Evolutionary conservation across 2,329 filamentous ascomycete genomes (phyloP).

Genomic region (Zymoseptoria tritici): DNA sequence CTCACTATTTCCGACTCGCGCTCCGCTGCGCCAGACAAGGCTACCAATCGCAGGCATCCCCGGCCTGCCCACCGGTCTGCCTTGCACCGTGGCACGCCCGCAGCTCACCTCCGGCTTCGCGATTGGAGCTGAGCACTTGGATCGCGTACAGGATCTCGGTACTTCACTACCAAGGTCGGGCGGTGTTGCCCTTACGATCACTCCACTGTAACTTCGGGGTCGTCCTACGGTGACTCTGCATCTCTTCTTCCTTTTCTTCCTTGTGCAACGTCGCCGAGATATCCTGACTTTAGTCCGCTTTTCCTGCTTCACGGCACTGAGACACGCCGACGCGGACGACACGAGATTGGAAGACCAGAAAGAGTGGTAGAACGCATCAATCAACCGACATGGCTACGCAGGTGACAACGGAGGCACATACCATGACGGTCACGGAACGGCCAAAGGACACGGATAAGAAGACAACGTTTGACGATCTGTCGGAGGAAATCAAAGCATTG

Average conservation of each 20-base stretch:
- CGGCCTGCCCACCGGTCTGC: neutral
- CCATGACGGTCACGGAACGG: neutral
- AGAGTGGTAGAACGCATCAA: neutral
- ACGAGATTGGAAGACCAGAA: neutral
- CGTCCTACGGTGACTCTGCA: neutral
- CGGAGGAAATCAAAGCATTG: slow-evolving; percentile 20
- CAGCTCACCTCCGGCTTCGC: neutral
- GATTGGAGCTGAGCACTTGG: neutral
- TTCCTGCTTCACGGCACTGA: neutral
- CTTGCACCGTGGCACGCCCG: neutral
- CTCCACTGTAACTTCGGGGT: neutral
- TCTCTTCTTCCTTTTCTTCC: neutral
- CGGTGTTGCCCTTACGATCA: neutral
- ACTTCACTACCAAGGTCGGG: neutral
- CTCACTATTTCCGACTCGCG: neutral
- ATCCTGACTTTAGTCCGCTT: neutral
- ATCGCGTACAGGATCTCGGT: neutral
- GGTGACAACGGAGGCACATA: slow-evolving; percentile 14
- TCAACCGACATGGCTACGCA: slow-evolving; percentile 13
- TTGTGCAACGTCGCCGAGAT: neutral
- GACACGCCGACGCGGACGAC: neutral
- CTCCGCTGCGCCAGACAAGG: neutral
- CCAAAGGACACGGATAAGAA: slow-evolving; percentile 4
- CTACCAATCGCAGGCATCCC: neutral
- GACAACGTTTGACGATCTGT: slow-evolving; percentile 16